Percentiles rank a stretch among this genome's conserved stretches.
phyloP scores from a whole-genome alignment of 83 land plant species.

The Picea abies region DNA sequence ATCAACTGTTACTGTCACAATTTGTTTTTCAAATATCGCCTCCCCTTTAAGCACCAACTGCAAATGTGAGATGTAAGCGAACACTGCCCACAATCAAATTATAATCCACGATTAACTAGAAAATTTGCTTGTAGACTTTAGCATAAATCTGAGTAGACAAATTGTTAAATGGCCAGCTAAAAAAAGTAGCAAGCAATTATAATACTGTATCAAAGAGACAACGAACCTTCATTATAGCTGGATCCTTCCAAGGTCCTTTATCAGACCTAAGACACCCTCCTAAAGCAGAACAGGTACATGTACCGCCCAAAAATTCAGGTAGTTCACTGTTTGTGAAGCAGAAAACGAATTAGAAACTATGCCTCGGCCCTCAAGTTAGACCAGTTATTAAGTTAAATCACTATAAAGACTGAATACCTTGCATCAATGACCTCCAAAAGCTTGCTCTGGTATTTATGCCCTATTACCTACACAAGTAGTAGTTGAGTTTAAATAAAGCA shows the following conservation, averaged over 20 bases:
- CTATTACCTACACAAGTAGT: conserved; percentile 75
- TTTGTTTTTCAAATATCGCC: conserved; percentile 9
- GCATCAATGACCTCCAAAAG: conserved; percentile 81
- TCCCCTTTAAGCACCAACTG: conserved; percentile 20
- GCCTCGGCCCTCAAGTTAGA: neutral
- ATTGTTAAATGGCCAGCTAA: neutral
- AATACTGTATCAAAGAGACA: neutral
- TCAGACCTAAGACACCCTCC: conserved; percentile 94
- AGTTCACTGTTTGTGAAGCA: conserved; percentile 63
- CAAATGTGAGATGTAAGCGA: neutral
- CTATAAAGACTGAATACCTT: conserved; percentile 42
- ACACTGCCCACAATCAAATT: conserved; percentile 1
- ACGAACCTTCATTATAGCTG: conserved; percentile 83
- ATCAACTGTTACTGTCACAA: conserved; percentile 14
- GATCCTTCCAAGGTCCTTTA: conserved; percentile 98
- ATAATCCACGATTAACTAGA: neutral
- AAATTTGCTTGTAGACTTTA: neutral
- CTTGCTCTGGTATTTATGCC: conserved; percentile 62
- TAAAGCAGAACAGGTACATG: conserved; percentile 75
- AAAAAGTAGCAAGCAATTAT: no score
- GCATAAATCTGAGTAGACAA: neutral
- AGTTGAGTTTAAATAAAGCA: neutral
- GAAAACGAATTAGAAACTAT: neutral
- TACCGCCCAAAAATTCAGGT: conserved; percentile 95
- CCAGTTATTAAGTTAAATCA: neutral